These are phyloP conservation scores for Colletotrichum musae DNA, from an alignment of 2,329 filamentous ascomycete species.

Conservation along the genomic window DNA sequence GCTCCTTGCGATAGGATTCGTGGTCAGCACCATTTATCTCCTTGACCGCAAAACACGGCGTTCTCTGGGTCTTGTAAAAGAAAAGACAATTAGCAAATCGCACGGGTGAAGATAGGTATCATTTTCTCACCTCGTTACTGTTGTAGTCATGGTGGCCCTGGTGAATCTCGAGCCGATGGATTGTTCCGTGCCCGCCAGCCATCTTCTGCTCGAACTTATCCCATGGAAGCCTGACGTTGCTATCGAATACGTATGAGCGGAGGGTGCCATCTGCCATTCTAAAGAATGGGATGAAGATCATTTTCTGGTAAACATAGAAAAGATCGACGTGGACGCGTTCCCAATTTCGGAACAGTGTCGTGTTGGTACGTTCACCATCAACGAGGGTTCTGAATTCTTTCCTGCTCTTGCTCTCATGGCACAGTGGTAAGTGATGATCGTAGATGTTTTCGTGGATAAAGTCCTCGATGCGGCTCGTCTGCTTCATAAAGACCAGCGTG, in stretches of 20 bases:
- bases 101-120: too few relatives aligned
- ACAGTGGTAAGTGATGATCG: slow-evolving; percentile 13
- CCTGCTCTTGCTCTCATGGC: slow-evolving; percentile 7
- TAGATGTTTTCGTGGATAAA: slow-evolving; percentile 23
- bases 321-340: slow-evolving; percentile 29
- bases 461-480: slow-evolving; percentile 6
- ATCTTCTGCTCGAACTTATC: neutral
- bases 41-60: slow-evolving; percentile 31
- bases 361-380: neutral
- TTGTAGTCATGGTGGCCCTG: slow-evolving; percentile 8
- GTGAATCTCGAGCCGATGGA: slow-evolving; percentile 15
- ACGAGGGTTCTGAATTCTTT: slow-evolving; percentile 12
- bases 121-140: neutral
- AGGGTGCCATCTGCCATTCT: neutral
- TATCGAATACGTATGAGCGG: slow-evolving; percentile 9
- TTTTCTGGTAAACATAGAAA: slow-evolving; percentile 25
- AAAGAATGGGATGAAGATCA: slow-evolving; percentile 22
- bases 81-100: too few relatives aligned
- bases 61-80: neutral
- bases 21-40: slow-evolving; percentile 8
- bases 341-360: slow-evolving; percentile 8
- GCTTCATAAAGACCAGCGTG: slow-evolving; percentile 23
- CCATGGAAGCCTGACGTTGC: slow-evolving; percentile 16
- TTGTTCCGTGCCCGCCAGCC: slow-evolving; percentile 6
- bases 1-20: slow-evolving; percentile 19